Base-by-base conservation (phyloP, 1,139 yeast genomes). In the Magnusiomyces suaveolens region DNA sequence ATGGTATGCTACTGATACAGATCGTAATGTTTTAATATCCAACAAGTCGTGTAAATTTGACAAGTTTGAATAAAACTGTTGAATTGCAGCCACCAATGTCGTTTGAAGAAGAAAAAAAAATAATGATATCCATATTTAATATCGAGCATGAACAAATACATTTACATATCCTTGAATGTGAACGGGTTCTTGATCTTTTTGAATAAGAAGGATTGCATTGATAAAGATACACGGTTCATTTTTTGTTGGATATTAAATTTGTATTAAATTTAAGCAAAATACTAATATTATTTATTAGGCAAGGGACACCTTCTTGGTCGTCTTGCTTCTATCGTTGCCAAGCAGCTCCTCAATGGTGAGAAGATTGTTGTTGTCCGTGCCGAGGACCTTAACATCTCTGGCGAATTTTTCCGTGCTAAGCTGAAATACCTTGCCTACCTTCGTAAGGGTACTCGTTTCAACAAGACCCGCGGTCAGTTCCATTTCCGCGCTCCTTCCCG, bases 401-500 rank as follows among this genome's bases (percentile, higher is more conserved):
- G 98, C 76, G 97, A 92, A 80, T 89, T 92, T 77, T 92, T 92
- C 96, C 90, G 98, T 83, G 89, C 92, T 85, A 92, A 92, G 82
- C 85, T 90, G 78, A 92, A 92, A 87, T 92, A 88, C 92, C 97
- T 90, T 79, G 98, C 95, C 77, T 92, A 90, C 90, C 87, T 92
- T 78, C 90, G 98, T 85, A 92, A 92, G 84, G 87, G 95, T 70
- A 88, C 98, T 75, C 87, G 96, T 81, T 92, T 78, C 92, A 92
- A 92, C 95, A 89, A 89, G 82, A 84, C 83, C 72, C 87, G 89
- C 77, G 99, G 98, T 81, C 97, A 97, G 74, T 94, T 92, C 97
- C 99, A 92, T 78, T 92, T 92, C 96, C 92, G 97, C 81, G 99
- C 99, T 64, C 99, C 98, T 77, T 89, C 97, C 64, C 89, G 97